These are phyloP conservation scores for Jaltomata sinuosa DNA, from an alignment of 257 asterid genomes.

Conservation along the genomic window DNA sequence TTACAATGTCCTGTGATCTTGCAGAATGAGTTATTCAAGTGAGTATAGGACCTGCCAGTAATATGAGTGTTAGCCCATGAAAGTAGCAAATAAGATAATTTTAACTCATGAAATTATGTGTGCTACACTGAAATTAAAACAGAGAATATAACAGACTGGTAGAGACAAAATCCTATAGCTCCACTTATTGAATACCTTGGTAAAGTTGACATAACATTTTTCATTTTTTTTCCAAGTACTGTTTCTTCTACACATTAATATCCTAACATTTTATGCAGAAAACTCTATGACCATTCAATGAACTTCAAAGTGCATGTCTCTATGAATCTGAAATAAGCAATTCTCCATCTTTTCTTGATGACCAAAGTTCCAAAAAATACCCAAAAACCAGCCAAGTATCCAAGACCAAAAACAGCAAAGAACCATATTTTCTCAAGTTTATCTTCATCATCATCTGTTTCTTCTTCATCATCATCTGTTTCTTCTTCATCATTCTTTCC, in stretches of 20 bases:
- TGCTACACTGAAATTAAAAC: too few relatives aligned
- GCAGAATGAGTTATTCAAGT: too few relatives aligned
- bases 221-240: too few relatives aligned
- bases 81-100: neutral
- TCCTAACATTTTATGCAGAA: neutral
- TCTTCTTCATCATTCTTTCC: neutral
- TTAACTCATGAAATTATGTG: neutral
- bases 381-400: slow-evolving; percentile 21
- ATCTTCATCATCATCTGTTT: slow-evolving; percentile 2
- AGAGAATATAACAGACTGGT: neutral
- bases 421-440: slow-evolving; percentile 15
- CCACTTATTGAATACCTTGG: neutral
- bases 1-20: too few relatives aligned
- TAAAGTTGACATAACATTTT: neutral
- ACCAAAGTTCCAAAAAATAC: slow-evolving; percentile 18
- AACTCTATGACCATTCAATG: neutral
- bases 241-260: neutral
- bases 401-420: slow-evolving; percentile 8
- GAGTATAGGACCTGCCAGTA: too few relatives aligned
- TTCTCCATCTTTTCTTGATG: slow-evolving; percentile 24
- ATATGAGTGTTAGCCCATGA: too few relatives aligned
- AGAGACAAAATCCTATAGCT: neutral
- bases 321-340: slow-evolving; percentile 6
- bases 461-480: too few relatives aligned
- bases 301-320: neutral